Percentiles rank a stretch among this genome's conserved stretches.
phyloP scores from a whole-genome alignment of 192 early-diverging fungal species.

The Dimargaris cristalligena region DNA sequence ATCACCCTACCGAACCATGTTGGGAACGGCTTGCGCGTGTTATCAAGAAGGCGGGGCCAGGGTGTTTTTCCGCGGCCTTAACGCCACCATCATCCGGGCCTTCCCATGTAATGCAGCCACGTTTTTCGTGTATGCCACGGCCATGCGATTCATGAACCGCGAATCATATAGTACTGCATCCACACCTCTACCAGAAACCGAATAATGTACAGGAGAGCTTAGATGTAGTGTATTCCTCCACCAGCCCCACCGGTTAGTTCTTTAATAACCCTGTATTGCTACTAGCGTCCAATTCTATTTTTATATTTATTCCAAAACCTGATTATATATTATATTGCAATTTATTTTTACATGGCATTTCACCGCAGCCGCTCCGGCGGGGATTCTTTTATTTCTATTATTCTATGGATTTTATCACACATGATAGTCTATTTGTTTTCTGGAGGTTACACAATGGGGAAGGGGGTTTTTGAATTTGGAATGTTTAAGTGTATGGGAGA shows the following conservation, averaged over 20 bases:
- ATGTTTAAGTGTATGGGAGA: no score
- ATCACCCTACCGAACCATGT: constrained; percentile 22
- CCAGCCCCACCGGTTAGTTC: no score
- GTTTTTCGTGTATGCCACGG: constrained; percentile 33
- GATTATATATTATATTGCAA: no score
- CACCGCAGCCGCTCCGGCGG: no score
- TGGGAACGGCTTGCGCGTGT: constrained; percentile 26
- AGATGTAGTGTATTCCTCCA: not conserved
- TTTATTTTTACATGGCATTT: no score
- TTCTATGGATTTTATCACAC: no score
- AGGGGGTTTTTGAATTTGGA: no score
- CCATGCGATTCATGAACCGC: constrained; percentile 19
- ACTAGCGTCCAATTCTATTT: no score
- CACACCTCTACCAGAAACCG: not conserved
- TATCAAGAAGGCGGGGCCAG: constrained; percentile 35
- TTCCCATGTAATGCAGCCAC: constrained; percentile 44
- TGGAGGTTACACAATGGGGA: no score
- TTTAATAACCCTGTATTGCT: not conserved
- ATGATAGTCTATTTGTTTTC: no score
- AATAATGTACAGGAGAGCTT: not conserved
- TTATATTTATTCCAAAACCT: no score
- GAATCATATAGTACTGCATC: not conserved
- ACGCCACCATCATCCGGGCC: constrained; percentile 35
- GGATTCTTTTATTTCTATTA: no score
- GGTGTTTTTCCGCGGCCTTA: constrained; percentile 36